phyloP scores from a whole-genome alignment of 2,329 filamentous ascomycete species.

The Epichloe bromicola region DNA sequence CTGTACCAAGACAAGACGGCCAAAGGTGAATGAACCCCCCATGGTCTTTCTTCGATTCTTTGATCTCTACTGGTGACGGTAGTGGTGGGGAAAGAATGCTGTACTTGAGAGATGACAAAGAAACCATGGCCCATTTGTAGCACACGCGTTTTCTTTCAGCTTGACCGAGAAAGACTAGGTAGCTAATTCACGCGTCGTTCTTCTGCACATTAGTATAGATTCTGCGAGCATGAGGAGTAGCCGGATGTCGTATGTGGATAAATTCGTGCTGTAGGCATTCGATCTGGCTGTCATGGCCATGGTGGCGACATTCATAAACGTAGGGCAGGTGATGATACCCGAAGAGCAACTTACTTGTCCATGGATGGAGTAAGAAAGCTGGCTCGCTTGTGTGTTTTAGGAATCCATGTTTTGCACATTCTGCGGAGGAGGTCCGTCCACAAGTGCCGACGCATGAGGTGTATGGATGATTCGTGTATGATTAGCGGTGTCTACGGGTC shows the following conservation, averaged over 20 bases:
- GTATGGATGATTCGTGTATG: too few species aligned
- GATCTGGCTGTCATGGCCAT: not conserved
- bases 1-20: conserved; percentile 2
- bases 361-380: not conserved
- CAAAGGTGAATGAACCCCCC: not conserved
- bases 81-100: too few species aligned
- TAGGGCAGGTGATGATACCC: not conserved
- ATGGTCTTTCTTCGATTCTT: too few species aligned
- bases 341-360: not conserved
- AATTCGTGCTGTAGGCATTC: not conserved
- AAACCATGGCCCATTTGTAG: not conserved
- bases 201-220: not conserved
- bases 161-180: not conserved
- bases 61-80: too few species aligned
- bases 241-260: not conserved
- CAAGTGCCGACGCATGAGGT: too few species aligned
- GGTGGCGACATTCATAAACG: not conserved
- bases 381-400: not conserved
- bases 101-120: not conserved
- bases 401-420: not conserved
- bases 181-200: not conserved
- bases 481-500: too few species aligned
- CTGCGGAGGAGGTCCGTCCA: too few species aligned
- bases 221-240: not conserved
- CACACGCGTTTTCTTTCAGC: too few species aligned